These are phyloP conservation scores for Stephanodiscus triporus DNA, from an alignment of 108 stramenopile genomes.

Conservation along the genomic window DNA sequence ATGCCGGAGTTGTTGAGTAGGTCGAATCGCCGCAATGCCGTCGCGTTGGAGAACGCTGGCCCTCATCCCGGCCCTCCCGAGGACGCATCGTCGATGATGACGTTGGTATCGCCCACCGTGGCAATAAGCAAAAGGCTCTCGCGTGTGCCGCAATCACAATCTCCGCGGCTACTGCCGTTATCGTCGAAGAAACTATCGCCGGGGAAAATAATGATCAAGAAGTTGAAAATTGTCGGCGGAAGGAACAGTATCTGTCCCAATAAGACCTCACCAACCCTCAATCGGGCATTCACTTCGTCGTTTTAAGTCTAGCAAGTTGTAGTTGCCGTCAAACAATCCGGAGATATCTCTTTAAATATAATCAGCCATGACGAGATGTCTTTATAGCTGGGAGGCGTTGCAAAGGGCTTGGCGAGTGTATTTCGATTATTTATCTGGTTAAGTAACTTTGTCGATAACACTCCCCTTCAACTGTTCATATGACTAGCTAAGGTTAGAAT, in stretches of 20 bases:
- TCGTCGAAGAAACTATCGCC: not conserved
- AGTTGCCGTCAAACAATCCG: too few relatives aligned
- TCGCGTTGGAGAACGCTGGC: not conserved
- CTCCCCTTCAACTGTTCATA: too few relatives aligned
- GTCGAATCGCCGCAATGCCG: conserved; percentile 10
- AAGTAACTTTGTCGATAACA: too few relatives aligned
- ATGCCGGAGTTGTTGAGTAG: conserved; percentile 13
- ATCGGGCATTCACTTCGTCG: not conserved
- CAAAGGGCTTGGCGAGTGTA: too few relatives aligned
- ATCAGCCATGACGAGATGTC: too few relatives aligned
- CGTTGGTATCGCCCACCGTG: conserved; percentile 1
- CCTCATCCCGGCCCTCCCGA: not conserved
- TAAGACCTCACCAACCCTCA: not conserved
- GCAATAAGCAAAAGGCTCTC: not conserved
- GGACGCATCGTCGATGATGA: not conserved
- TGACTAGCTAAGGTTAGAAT: too few relatives aligned
- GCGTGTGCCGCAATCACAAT: not conserved
- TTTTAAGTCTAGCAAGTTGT: not conserved
- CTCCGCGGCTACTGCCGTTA: not conserved
- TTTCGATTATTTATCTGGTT: too few relatives aligned
- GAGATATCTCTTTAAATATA: too few relatives aligned
- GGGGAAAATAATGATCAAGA: conserved; percentile 3
- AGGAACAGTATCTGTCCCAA: not conserved
- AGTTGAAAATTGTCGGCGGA: not conserved
- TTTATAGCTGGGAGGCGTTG: too few relatives aligned